Evolutionary conservation across 1,284 basidiomycete species (phyloP).

Genomic region (Apiotrichum domesticum): DNA sequence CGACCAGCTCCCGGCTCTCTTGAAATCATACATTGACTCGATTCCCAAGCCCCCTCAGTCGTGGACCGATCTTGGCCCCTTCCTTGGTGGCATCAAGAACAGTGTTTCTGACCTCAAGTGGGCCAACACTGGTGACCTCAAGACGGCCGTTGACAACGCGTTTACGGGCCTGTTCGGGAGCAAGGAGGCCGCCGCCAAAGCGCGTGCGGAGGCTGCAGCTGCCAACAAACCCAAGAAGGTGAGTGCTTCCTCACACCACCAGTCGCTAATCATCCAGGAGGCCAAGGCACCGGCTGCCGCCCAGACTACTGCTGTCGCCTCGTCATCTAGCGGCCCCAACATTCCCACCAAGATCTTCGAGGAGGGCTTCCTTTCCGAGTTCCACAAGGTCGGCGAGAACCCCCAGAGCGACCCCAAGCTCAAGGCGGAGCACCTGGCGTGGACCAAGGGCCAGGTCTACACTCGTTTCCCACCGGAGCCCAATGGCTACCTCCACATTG

Average conservation of each 20-base stretch:
- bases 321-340: slow-evolving; percentile 26
- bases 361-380: slow-evolving; percentile 87
- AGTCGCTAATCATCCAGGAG: slow-evolving; percentile 29
- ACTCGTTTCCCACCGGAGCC: slow-evolving; percentile 99
- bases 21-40: slow-evolving; percentile 59
- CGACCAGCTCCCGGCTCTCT: slow-evolving; percentile 60
- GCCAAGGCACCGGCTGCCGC: slow-evolving; percentile 52
- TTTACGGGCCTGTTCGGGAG: slow-evolving; percentile 73
- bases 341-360: slow-evolving; percentile 65
- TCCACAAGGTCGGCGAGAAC: slow-evolving; percentile 93
- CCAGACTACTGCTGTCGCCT: slow-evolving; percentile 38
- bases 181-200: slow-evolving; percentile 61
- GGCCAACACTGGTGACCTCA: slow-evolving; percentile 84
- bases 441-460: slow-evolving; percentile 77
- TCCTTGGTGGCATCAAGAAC: slow-evolving; percentile 64
- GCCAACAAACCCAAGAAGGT: slow-evolving; percentile 62
- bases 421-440: slow-evolving; percentile 72
- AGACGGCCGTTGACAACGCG: slow-evolving; percentile 72
- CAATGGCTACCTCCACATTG: slow-evolving; percentile 93
- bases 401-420: slow-evolving; percentile 75
- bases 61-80: slow-evolving; percentile 68
- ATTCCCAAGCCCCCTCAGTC: slow-evolving; percentile 53
- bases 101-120: slow-evolving; percentile 63
- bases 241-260: background rate
- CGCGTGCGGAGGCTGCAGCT: slow-evolving; percentile 57